Conservation (phyloP, 805 yeast genomes). For the Myxozyma kluyveri region DNA sequence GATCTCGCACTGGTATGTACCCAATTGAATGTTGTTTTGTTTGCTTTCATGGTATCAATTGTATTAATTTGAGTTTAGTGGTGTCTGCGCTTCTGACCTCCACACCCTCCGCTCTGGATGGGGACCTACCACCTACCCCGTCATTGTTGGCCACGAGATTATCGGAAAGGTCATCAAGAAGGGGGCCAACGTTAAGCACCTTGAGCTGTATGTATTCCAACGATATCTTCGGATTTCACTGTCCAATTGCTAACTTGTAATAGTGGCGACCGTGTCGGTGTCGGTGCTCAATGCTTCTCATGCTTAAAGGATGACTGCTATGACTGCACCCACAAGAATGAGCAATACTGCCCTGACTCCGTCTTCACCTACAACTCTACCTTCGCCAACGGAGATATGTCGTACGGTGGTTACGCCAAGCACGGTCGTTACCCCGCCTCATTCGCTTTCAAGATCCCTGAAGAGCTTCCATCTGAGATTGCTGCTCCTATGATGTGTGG, state of each 20-base stretch:
- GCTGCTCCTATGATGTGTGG: conserved; percentile 79
- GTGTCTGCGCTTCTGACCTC: conserved; percentile 60
- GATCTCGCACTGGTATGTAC: conserved; percentile 27
- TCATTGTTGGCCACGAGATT: conserved; percentile 52
- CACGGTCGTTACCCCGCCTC: conserved; percentile 58
- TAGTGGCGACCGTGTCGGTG: conserved; percentile 73
- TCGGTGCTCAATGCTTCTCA: conserved; percentile 66
- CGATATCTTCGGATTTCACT: background rate
- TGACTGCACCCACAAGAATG: conserved; percentile 55
- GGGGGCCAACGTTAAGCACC: conserved; percentile 53
- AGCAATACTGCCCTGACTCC: conserved; percentile 52
- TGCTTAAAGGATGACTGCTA: conserved; percentile 55
- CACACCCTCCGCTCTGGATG: conserved; percentile 55
- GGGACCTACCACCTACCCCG: conserved; percentile 42
- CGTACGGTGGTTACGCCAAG: conserved; percentile 64
- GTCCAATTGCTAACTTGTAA: too few species aligned
- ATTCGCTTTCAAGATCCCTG: conserved; percentile 65
- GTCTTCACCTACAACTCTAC: conserved; percentile 52
- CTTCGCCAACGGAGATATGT: conserved; percentile 25
- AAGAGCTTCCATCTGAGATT: conserved; percentile 47
- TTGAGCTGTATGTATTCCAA: conserved; percentile 39
- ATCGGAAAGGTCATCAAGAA: conserved; percentile 40
- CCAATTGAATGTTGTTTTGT: background rate
- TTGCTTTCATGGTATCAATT: background rate
- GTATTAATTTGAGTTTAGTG: conserved; percentile 27